These are phyloP conservation scores for Colletotrichum sp. DNA, from an alignment of 2,329 filamentous ascomycete genomes.

Conservation along the genomic window DNA sequence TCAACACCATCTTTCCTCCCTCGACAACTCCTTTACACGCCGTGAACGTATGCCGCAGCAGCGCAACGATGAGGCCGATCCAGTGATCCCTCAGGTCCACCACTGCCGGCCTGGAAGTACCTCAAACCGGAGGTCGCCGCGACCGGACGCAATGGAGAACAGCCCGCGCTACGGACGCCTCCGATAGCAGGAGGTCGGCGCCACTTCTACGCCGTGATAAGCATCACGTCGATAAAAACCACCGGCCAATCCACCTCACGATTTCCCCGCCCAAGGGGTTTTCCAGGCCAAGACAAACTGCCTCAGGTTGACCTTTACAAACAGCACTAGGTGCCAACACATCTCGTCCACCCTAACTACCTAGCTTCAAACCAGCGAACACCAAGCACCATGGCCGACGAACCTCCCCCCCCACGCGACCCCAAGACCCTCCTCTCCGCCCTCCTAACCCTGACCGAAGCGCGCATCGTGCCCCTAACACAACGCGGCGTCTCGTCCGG, in stretches of 20 bases:
- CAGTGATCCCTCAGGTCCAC: background rate
- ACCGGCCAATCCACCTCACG: background rate
- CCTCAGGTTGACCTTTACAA: background rate
- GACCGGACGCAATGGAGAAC: constrained; percentile 2
- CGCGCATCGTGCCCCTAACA: constrained; percentile 56
- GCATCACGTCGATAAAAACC: constrained; percentile 13
- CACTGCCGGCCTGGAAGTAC: background rate
- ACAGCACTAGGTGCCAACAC: background rate
- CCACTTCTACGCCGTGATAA: constrained; percentile 15
- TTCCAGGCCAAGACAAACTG: background rate
- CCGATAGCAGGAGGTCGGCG: constrained; percentile 21
- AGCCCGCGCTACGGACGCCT: constrained; percentile 12
- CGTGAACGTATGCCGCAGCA: background rate
- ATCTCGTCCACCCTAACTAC: background rate
- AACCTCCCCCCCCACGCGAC: constrained; percentile 5
- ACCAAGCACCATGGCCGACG: constrained; percentile 21
- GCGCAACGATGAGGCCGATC: background rate
- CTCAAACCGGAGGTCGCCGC: constrained; percentile 24
- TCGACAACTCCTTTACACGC: background rate
- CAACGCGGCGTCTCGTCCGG: constrained; percentile 52
- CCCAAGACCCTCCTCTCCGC: constrained; percentile 36
- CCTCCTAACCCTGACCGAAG: constrained; percentile 48
- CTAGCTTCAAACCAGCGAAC: background rate
- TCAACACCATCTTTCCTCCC: background rate
- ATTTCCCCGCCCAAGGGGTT: background rate